Conservation (phyloP, 1,284 basidiomycete genomes). For the Vanrija humicola region DNA sequence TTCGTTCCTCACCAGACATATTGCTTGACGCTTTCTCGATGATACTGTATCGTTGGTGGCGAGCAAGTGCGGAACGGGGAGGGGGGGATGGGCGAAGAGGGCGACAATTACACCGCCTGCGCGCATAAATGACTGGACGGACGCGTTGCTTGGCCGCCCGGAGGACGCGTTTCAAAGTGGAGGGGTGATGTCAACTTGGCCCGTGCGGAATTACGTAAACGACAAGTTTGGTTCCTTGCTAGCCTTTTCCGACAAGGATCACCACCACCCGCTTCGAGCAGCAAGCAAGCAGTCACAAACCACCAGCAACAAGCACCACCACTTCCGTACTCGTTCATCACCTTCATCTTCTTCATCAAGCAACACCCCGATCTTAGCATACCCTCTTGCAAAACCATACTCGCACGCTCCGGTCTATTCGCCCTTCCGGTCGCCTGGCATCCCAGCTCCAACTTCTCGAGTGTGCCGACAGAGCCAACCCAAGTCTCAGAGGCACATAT, state of each 20-base stretch:
- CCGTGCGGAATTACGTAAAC: neutral
- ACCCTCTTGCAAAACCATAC: too few relatives aligned
- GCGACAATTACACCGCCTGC: too few relatives aligned
- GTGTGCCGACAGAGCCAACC: too few relatives aligned
- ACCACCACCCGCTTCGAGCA: too few relatives aligned
- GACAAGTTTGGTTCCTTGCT: neutral
- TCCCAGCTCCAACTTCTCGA: too few relatives aligned
- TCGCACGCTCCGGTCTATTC: too few relatives aligned
- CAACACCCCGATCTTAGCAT: neutral
- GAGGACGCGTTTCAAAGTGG: too few relatives aligned
- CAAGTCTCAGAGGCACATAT: neutral
- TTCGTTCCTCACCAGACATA: slow-evolving; percentile 14
- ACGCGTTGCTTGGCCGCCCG: too few relatives aligned
- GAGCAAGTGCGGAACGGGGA: neutral
- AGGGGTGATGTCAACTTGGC: neutral
- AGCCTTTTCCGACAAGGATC: too few relatives aligned
- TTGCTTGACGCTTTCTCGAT: neutral
- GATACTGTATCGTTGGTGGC: neutral
- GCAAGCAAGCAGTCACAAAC: too few relatives aligned
- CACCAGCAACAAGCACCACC: neutral
- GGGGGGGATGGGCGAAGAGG: too few relatives aligned
- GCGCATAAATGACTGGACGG: neutral
- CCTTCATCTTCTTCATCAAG: neutral
- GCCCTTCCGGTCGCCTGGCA: too few relatives aligned
- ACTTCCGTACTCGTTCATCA: neutral